Conservation (phyloP, 2,329 filamentous ascomycete genomes). For the Cladosporium sphaerospermum region DNA sequence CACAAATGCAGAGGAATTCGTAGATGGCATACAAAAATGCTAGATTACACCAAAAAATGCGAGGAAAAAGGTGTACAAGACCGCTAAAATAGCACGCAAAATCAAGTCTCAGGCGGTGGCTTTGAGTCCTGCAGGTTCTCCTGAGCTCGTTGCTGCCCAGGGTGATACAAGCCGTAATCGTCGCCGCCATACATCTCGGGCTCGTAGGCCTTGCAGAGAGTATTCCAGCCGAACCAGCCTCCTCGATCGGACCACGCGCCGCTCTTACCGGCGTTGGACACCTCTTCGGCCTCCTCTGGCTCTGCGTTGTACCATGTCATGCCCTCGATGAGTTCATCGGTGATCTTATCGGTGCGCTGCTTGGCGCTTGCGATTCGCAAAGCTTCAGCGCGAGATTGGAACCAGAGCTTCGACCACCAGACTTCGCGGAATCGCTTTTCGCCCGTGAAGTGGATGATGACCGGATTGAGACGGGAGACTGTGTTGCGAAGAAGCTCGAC, state of each 20-base stretch:
- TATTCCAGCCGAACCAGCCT: slow-evolving; percentile 25
- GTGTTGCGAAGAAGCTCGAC: slow-evolving; percentile 24
- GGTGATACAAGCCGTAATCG: slow-evolving; percentile 17
- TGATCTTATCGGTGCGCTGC: slow-evolving; percentile 15
- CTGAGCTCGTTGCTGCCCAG: slow-evolving; percentile 5
- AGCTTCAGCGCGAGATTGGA: slow-evolving; percentile 20
- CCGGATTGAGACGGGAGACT: slow-evolving; percentile 22
- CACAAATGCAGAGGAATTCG: too few relatives aligned
- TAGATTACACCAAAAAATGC: not conserved
- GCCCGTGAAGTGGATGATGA: slow-evolving; percentile 26
- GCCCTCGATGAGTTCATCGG: slow-evolving; percentile 18
- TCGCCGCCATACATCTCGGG: slow-evolving; percentile 15
- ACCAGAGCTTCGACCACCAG: slow-evolving; percentile 31
- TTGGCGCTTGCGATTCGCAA: slow-evolving; percentile 18
- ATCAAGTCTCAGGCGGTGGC: slow-evolving; percentile 1
- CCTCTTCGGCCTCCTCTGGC: slow-evolving; percentile 19
- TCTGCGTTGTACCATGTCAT: slow-evolving; percentile 23
- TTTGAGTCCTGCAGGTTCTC: slow-evolving; percentile 6
- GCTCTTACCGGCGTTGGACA: slow-evolving; percentile 14
- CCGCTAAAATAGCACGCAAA: too few relatives aligned
- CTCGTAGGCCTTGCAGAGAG: slow-evolving; percentile 20
- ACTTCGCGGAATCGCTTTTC: slow-evolving; percentile 24
- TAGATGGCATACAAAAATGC: not conserved
- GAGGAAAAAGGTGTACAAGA: too few relatives aligned
- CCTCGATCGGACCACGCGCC: slow-evolving; percentile 27